These are phyloP conservation scores for Graphilbum fragrans DNA, from an alignment of 2,329 filamentous ascomycete species.

Conservation along the genomic window DNA sequence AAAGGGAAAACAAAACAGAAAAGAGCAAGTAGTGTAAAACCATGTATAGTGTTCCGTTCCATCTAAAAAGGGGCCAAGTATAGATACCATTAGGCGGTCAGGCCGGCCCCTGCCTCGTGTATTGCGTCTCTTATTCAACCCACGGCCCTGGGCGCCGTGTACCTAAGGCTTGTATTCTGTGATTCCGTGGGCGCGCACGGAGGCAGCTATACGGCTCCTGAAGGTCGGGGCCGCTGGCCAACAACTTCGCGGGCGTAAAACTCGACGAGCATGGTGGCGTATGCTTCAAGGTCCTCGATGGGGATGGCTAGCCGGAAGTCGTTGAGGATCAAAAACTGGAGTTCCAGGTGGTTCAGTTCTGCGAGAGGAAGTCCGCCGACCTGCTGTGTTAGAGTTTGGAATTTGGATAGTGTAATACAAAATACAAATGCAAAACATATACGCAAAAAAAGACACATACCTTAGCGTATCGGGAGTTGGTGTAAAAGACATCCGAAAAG, in stretches of 20 bases:
- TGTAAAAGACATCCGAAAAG: constrained; percentile 98
- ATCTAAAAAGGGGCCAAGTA: no score
- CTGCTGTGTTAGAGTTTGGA: constrained; percentile 33
- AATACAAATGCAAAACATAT: background rate
- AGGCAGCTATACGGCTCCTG: background rate
- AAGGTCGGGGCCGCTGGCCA: constrained; percentile 18
- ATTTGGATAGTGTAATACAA: background rate
- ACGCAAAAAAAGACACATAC: constrained; percentile 32
- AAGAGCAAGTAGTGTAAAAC: no score
- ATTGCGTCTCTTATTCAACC: no score
- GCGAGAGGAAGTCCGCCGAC: constrained; percentile 85
- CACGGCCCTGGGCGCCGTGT: no score
- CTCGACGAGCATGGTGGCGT: constrained; percentile 96
- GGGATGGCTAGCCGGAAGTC: constrained; percentile 90
- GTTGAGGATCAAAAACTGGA: constrained; percentile 91
- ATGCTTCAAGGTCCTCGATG: constrained; percentile 90
- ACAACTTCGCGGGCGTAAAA: constrained; percentile 92
- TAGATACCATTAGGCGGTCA: no score
- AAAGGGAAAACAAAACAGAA: background rate
- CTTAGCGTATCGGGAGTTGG: constrained; percentile 98
- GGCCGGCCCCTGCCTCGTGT: no score
- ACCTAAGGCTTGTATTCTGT: no score
- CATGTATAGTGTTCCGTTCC: no score
- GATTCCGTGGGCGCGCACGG: no score
- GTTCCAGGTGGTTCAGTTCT: constrained; percentile 89